Evolutionary conservation across 441 rosid species (phyloP).

Genomic region (Eruca vesicaria): DNA sequence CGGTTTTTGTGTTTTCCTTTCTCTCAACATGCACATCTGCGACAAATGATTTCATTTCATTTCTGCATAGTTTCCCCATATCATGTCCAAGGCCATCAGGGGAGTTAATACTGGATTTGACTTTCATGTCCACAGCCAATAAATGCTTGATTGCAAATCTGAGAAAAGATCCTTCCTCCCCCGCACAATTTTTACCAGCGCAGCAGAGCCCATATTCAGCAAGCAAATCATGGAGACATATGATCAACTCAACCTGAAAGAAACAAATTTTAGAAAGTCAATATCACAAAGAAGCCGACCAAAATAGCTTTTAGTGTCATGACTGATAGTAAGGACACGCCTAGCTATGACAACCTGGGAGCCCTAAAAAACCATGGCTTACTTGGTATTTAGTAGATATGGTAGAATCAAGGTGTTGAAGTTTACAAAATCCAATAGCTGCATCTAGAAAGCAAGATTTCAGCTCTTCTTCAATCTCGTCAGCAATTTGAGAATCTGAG

Average conservation of each 20-base stretch:
- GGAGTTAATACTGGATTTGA: conserved; percentile 65
- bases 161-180: conserved; percentile 93
- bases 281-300: conserved; percentile 18
- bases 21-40: conserved; percentile 48
- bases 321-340: conserved; percentile 7
- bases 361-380: conserved; percentile 30
- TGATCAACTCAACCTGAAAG: conserved; percentile 82
- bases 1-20: conserved; percentile 37
- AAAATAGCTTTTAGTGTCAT: conserved; percentile 11
- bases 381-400: conserved; percentile 76
- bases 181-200: conserved; percentile 72
- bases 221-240: conserved; percentile 87
- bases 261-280: conserved; percentile 19
- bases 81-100: conserved; percentile 44
- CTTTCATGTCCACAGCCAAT: conserved; percentile 89
- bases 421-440: conserved; percentile 90
- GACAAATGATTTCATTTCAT: conserved; percentile 40
- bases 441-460: conserved; percentile 76
- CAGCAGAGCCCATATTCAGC: conserved; percentile 98
- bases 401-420: conserved; percentile 78
- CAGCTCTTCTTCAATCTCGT: conserved; percentile 70
- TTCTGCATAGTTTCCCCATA: conserved; percentile 43
- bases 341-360: conserved; percentile 17
- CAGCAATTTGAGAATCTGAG: conserved; percentile 41
- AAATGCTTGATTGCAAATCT: conserved; percentile 96